Conservation (phyloP, 2,329 filamentous ascomycete species). For the Aaosphaeria pasadenensis region DNA sequence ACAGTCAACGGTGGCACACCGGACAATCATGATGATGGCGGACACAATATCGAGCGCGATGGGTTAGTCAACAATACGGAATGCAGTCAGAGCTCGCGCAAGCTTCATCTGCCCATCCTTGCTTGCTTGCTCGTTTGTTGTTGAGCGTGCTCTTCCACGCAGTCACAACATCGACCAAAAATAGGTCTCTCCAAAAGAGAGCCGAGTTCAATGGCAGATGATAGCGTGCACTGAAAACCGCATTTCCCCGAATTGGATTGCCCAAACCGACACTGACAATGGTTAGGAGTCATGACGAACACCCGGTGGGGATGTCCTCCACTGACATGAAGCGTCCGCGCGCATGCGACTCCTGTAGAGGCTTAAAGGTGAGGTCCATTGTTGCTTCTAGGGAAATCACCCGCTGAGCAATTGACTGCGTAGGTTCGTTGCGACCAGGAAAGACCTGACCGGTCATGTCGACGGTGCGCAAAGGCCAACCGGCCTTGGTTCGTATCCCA, state of each 20-base stretch:
- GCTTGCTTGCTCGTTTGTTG: neutral
- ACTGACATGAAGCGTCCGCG: conserved; percentile 45
- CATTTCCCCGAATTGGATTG: too few relatives aligned
- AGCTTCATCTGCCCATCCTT: neutral
- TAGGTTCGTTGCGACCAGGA: conserved; percentile 80
- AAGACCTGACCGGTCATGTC: conserved; percentile 56
- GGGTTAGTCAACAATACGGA: conserved; percentile 13
- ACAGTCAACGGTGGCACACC: conserved; percentile 12
- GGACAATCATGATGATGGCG: conserved; percentile 27
- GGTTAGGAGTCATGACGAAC: too few relatives aligned
- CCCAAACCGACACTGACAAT: too few relatives aligned
- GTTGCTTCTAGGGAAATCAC: neutral
- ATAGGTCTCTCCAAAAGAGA: too few relatives aligned
- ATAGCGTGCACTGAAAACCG: too few relatives aligned
- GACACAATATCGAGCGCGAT: conserved; percentile 25
- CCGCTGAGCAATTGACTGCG: conserved; percentile 3
- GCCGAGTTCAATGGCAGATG: too few relatives aligned
- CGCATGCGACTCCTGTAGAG: conserved; percentile 48
- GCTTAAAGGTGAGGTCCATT: conserved; percentile 30
- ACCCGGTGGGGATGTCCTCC: conserved; percentile 15
- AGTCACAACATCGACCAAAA: too few relatives aligned
- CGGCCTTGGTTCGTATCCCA: conserved; percentile 60
- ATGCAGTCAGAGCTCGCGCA: too few relatives aligned
- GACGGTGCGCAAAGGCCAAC: conserved; percentile 76
- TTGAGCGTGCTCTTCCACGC: too few relatives aligned